Evolutionary conservation across 2,329 filamentous ascomycete genomes (phyloP).

Genomic region (Zymoseptoria crescenta): DNA sequence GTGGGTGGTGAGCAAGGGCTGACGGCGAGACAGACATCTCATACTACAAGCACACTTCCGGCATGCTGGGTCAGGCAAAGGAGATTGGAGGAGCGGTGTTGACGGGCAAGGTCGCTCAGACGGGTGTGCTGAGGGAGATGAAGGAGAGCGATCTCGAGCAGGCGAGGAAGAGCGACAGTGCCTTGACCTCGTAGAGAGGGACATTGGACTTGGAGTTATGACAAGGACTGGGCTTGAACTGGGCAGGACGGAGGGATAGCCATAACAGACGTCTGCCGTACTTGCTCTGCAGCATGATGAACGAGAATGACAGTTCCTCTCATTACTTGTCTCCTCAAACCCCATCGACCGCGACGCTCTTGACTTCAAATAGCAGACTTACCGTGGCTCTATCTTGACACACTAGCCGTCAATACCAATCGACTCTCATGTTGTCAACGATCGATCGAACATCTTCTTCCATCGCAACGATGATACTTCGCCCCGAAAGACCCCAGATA

Average conservation of each 20-base stretch:
- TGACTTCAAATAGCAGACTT: no score
- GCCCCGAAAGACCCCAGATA: background rate
- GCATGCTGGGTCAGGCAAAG: conserved; percentile 24
- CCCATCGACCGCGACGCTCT: no score
- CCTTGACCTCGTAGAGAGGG: conserved; percentile 13
- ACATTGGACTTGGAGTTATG: background rate
- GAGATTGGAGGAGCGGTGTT: conserved; percentile 27
- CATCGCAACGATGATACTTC: no score
- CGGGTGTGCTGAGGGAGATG: conserved; percentile 28
- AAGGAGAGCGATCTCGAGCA: conserved; percentile 26
- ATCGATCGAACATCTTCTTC: no score
- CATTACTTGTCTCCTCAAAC: no score
- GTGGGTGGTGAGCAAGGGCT: conserved; percentile 2
- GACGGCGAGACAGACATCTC: conserved; percentile 23
- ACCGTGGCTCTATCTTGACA: no score
- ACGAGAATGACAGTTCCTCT: no score
- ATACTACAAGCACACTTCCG: conserved; percentile 28
- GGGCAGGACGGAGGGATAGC: no score
- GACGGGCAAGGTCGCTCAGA: conserved; percentile 28
- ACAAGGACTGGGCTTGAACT: background rate
- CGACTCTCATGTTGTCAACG: no score
- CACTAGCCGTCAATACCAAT: no score
- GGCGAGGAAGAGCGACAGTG: conserved; percentile 23
- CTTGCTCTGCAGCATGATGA: no score
- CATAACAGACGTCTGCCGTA: no score